A percentile compares a stretch with the other conserved stretches of the same genome.
Conservation (phyloP, 257 asterid genomes). For the Handroanthus guayacan region DNA sequence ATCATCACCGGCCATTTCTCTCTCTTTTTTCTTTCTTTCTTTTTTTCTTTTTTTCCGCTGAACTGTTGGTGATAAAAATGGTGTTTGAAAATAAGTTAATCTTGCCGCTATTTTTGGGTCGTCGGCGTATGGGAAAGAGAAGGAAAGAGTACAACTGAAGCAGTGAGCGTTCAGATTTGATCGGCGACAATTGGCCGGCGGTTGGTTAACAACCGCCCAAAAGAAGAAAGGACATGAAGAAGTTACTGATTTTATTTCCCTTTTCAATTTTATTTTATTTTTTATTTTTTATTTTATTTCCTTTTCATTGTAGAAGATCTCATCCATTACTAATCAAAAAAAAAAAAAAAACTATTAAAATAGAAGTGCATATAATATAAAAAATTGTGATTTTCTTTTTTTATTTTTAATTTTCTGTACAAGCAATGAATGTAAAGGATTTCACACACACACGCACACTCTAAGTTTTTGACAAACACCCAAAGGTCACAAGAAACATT, state of each 20-base stretch:
- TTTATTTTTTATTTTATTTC: too few species aligned
- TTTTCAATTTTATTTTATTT: too few species aligned
- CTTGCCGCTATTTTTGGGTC: conserved; percentile 32
- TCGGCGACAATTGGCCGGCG: neutral
- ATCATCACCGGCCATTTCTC: conserved; percentile 55
- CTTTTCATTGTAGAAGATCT: too few species aligned
- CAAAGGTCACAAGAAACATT: too few species aligned
- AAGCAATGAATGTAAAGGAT: too few species aligned
- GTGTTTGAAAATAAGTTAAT: conserved; percentile 33
- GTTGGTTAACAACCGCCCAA: conserved; percentile 16
- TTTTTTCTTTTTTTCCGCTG: conserved; percentile 8
- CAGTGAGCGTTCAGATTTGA: neutral
- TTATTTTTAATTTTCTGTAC: too few species aligned
- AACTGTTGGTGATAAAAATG: conserved; percentile 13
- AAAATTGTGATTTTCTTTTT: too few species aligned
- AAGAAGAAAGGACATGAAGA: neutral
- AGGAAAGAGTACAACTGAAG: neutral
- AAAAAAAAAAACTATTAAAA: too few species aligned
- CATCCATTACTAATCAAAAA: too few species aligned
- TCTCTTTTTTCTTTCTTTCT: conserved; percentile 10
- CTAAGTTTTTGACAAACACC: too few species aligned
- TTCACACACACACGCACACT: too few species aligned
- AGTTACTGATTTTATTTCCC: neutral
- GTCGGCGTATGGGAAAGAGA: conserved; percentile 23
- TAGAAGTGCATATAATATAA: too few species aligned